A percentile compares a stretch with the other conserved stretches of the same genome.
These are phyloP conservation scores for Trametes villosa DNA, from an alignment of 768 basidiomycete species.

Conservation along the genomic window DNA sequence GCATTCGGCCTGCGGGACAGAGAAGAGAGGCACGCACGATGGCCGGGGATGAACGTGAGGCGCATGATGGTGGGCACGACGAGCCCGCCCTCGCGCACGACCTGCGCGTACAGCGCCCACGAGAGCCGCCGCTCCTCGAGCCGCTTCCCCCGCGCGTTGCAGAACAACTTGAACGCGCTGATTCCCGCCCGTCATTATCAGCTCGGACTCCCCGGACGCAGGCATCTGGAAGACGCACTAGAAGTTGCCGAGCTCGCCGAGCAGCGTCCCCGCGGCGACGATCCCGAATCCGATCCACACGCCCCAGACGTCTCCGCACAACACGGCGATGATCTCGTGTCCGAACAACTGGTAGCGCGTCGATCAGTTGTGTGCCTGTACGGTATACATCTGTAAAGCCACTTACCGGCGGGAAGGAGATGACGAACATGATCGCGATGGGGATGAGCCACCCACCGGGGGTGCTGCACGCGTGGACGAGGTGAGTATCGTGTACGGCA, in stretches of 20 bases:
- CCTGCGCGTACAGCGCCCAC: conserved; percentile 52
- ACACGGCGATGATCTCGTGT: conserved; percentile 85
- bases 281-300: conserved; percentile 86
- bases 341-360: conserved; percentile 66
- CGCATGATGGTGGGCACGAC: conserved; percentile 76
- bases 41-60: conserved; percentile 81
- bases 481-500: too few species aligned
- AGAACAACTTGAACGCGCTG: conserved; percentile 84
- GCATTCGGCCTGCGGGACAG: conserved; percentile 33
- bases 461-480: not conserved
- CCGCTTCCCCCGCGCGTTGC: conserved; percentile 73
- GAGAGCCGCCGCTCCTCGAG: conserved; percentile 44
- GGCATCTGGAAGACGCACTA: conserved; percentile 53
- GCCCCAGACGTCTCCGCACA: conserved; percentile 90
- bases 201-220: not conserved
- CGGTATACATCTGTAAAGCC: not conserved
- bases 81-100: conserved; percentile 89
- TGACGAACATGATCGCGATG: conserved; percentile 45
- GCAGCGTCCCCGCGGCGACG: conserved; percentile 75
- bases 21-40: conserved; percentile 53
- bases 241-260: conserved; percentile 87
- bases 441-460: conserved; percentile 41
- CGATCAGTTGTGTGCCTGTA: not conserved
- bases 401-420: conserved; percentile 44
- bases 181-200: not conserved